Percentiles rank a stretch among this genome's conserved stretches.
phyloP scores from a whole-genome alignment of 495 filamentous ascomycete species.

The Lasiosphaeria hispida region DNA sequence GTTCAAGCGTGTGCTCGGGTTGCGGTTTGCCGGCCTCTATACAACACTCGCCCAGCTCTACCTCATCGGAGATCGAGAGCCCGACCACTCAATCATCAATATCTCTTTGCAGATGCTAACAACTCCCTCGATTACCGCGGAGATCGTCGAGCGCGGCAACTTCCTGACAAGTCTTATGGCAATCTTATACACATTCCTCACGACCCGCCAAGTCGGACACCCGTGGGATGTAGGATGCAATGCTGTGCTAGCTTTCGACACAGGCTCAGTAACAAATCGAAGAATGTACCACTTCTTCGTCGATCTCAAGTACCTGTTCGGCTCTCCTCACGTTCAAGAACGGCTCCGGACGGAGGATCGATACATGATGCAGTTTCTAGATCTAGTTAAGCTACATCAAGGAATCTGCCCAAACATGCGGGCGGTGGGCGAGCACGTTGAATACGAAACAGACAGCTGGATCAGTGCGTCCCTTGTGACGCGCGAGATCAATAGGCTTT shows the following conservation, averaged over 20 bases:
- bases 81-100: constrained; percentile 98
- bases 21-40: constrained; percentile 91
- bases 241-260: constrained; percentile 86
- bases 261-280: constrained; percentile 87
- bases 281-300: constrained; percentile 96
- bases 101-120: constrained; percentile 94
- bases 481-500: constrained; percentile 88
- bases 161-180: constrained; percentile 93
- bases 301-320: constrained; percentile 85
- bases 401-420: constrained; percentile 93
- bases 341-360: constrained; percentile 76
- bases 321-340: constrained; percentile 80
- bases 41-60: constrained; percentile 92
- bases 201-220: constrained; percentile 90
- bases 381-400: constrained; percentile 91
- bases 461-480: constrained; percentile 94
- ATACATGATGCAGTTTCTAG: constrained; percentile 90
- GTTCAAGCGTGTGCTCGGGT: constrained; percentile 93
- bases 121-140: constrained; percentile 90
- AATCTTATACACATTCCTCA: constrained; percentile 95
- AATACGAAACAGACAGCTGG: constrained; percentile 98
- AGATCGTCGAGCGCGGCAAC: constrained; percentile 93
- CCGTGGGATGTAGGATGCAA: constrained; percentile 80
- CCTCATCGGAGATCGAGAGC: constrained; percentile 92
- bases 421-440: constrained; percentile 90